Evolutionary conservation across 2,329 filamentous ascomycete genomes (phyloP).

Genomic region (Achaetomium macrosporum): DNA sequence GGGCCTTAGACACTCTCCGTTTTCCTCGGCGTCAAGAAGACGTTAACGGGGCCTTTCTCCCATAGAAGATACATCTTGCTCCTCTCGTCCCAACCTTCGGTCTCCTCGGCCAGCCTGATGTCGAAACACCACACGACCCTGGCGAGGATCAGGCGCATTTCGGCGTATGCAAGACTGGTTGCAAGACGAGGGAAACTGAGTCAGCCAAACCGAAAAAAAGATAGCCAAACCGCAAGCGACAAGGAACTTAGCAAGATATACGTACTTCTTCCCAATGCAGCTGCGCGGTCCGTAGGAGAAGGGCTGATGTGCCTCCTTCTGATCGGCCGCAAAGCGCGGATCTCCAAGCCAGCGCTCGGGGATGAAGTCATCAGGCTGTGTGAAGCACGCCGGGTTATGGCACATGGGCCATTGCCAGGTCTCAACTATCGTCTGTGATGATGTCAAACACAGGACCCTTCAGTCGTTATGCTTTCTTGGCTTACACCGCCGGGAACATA

Average conservation of each 20-base stretch:
- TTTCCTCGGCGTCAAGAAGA: too few species aligned
- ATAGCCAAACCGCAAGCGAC: not conserved
- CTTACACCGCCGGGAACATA: conserved; percentile 30
- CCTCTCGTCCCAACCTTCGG: too few species aligned
- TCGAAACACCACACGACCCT: conserved; percentile 45
- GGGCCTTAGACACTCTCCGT: too few species aligned
- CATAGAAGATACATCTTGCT: too few species aligned
- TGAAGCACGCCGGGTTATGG: conserved; percentile 39
- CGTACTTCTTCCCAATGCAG: conserved; percentile 44
- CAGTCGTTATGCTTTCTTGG: too few species aligned
- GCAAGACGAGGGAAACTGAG: too few species aligned
- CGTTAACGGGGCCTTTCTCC: too few species aligned
- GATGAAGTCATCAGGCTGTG: conserved; percentile 37
- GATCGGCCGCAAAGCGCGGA: conserved; percentile 21
- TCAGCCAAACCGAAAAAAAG: too few species aligned
- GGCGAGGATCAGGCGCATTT: conserved; percentile 40
- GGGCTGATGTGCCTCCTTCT: conserved; percentile 27
- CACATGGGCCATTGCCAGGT: conserved; percentile 34
- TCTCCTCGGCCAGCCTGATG: conserved; percentile 30
- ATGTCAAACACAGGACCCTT: not conserved
- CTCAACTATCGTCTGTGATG: conserved; percentile 34
- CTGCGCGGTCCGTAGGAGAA: conserved; percentile 42
- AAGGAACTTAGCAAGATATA: not conserved
- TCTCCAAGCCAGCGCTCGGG: conserved; percentile 40
- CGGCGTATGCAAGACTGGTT: conserved; percentile 40